A percentile compares a stretch with the other conserved stretches of the same genome.
phyloP scores from a whole-genome alignment of 306 rosid genomes.

The Dalbergia cochinchinensis region DNA sequence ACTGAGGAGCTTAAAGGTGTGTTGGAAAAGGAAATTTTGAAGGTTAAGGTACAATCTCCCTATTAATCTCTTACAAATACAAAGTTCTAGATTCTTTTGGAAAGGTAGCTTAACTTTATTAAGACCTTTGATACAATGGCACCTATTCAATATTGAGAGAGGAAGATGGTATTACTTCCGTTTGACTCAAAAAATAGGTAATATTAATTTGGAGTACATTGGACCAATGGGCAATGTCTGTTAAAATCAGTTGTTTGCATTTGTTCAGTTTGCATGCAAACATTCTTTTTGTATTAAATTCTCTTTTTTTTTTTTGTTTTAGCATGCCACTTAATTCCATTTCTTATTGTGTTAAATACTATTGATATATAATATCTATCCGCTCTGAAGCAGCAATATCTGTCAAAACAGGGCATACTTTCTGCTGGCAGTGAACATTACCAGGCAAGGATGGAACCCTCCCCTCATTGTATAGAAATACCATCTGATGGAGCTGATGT shows the following conservation, averaged over 20 bases:
- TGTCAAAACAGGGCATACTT: constrained; percentile 65
- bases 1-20: constrained; percentile 87
- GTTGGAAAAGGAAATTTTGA: constrained; percentile 77
- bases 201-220: constrained; percentile 21
- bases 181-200: constrained; percentile 25
- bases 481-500: constrained; percentile 96
- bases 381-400: constrained; percentile 63
- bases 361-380: constrained; percentile 39
- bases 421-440: constrained; percentile 56
- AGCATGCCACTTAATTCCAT: constrained; percentile 8
- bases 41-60: constrained; percentile 64
- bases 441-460: constrained; percentile 60
- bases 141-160: constrained; percentile 31
- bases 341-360: constrained; percentile 22
- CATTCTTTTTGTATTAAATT: neutral
- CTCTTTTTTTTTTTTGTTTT: neutral
- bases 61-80: constrained; percentile 35
- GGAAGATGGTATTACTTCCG: constrained; percentile 16
- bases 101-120: constrained; percentile 34
- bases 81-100: constrained; percentile 6
- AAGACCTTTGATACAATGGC: constrained; percentile 14
- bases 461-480: constrained; percentile 73
- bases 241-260: constrained; percentile 31
- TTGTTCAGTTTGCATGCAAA: neutral
- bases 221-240: constrained; percentile 24